phyloP scores from a whole-genome alignment of 345 rosid species.

The Erysimum cheiranthoides region DNA sequence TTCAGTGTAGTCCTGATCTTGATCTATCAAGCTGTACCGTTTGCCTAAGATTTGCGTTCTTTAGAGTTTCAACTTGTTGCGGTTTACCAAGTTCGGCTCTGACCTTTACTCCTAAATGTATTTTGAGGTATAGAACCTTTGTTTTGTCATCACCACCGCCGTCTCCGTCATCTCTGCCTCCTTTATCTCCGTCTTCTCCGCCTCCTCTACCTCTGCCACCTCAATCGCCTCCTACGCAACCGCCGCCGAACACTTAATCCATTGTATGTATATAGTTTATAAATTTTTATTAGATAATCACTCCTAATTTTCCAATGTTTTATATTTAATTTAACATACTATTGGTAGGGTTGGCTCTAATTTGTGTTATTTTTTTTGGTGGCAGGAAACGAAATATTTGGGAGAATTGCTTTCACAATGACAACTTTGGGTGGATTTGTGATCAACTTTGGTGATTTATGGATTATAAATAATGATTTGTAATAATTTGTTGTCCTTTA shows the following conservation, averaged over 20 bases:
- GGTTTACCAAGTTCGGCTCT: constrained; percentile 9
- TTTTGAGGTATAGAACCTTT: constrained; percentile 24
- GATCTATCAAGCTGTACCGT: constrained; percentile 9
- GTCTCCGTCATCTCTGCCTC: neutral
- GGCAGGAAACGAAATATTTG: constrained; percentile 4
- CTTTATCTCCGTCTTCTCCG: neutral
- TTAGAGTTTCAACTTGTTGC: constrained; percentile 29
- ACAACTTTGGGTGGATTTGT: neutral
- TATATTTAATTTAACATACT: too few relatives aligned
- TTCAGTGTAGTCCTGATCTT: constrained; percentile 43
- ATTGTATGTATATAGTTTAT: neutral
- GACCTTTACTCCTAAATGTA: constrained; percentile 37
- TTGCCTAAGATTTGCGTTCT: neutral
- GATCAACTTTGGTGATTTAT: neutral
- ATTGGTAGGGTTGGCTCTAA: too few relatives aligned
- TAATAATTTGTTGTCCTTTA: neutral
- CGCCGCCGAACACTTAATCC: neutral
- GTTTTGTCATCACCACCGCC: constrained; percentile 4
- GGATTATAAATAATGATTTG: neutral
- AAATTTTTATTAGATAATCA: too few relatives aligned
- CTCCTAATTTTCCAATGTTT: too few relatives aligned
- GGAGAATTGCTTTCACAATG: neutral
- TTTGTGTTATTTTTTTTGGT: too few relatives aligned
- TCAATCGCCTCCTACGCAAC: neutral
- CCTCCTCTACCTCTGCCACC: neutral